phyloP scores from a whole-genome alignment of 768 basidiomycete species.

The Leccinum uliginosum region DNA sequence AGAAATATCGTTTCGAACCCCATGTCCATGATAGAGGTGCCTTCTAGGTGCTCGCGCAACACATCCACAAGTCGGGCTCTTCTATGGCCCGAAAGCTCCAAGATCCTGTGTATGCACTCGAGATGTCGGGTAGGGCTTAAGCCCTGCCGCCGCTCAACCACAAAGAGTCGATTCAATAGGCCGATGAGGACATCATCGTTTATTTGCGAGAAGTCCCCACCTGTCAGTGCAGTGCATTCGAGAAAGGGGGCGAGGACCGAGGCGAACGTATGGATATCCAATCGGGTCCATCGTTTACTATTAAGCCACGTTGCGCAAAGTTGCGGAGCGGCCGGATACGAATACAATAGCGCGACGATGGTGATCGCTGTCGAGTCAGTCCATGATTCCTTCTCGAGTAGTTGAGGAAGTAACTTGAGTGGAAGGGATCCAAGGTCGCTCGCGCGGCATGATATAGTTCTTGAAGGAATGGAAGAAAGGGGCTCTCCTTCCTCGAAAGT shows the following conservation, averaged over 20 bases:
- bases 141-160: background rate
- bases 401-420: conserved; percentile 26
- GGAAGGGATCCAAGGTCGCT: conserved; percentile 8
- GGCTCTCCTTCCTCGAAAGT: conserved; percentile 2
- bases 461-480: conserved; percentile 6
- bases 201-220: conserved; percentile 16
- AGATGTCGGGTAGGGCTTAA: background rate
- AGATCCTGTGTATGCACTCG: conserved; percentile 29
- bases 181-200: conserved; percentile 28
- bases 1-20: conserved; percentile 31
- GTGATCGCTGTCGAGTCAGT: conserved; percentile 41
- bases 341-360: conserved; percentile 43
- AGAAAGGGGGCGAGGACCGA: conserved; percentile 44
- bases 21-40: conserved; percentile 23
- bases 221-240: conserved; percentile 31
- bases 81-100: conserved; percentile 23
- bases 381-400: conserved; percentile 43
- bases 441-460: background rate
- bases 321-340: conserved; percentile 22
- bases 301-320: conserved; percentile 40
- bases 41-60: conserved; percentile 27
- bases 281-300: conserved; percentile 11
- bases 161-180: conserved; percentile 27
- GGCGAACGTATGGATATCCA: conserved; percentile 29
- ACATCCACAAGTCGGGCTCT: conserved; percentile 13